These are phyloP conservation scores for Vitis amurensis DNA, from an alignment of 164 flowering plant species.

Conservation along the genomic window DNA sequence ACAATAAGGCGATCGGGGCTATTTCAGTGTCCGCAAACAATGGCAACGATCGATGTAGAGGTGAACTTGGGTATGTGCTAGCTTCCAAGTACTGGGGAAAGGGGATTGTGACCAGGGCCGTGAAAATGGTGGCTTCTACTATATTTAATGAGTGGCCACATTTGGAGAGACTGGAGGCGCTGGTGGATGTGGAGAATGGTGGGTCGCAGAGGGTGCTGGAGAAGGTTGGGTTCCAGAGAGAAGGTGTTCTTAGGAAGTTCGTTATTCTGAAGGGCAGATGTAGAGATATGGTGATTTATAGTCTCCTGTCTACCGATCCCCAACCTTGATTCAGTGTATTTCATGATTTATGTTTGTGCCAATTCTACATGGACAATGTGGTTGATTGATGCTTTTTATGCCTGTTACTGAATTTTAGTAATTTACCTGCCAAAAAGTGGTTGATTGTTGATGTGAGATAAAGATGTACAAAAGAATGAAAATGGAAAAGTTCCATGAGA, in stretches of 20 bases:
- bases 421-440: too few relatives aligned
- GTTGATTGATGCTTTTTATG: too few relatives aligned
- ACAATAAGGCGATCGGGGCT: conserved; percentile 48
- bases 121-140: too few relatives aligned
- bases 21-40: conserved; percentile 33
- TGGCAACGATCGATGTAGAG: conserved; percentile 36
- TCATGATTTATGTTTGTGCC: too few relatives aligned
- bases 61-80: conserved; percentile 62
- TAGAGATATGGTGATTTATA: conserved; percentile 39
- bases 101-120: too few relatives aligned
- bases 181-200: conserved; percentile 57
- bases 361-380: too few relatives aligned
- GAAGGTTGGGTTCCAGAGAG: conserved; percentile 47
- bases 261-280: conserved; percentile 35
- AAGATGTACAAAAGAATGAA: too few relatives aligned
- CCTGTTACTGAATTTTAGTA: too few relatives aligned
- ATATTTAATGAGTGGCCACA: conserved; percentile 26
- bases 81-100: conserved; percentile 62
- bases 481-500: too few relatives aligned
- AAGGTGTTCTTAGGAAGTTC: conserved; percentile 44
- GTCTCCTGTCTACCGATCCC: too few relatives aligned
- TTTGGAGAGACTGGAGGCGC: conserved; percentile 68
- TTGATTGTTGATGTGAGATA: too few relatives aligned
- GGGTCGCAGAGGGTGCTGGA: conserved; percentile 72
- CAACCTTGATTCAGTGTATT: too few relatives aligned